Evolutionary conservation across 1,284 basidiomycete genomes (phyloP).

Genomic region (Pascua sp.): DNA sequence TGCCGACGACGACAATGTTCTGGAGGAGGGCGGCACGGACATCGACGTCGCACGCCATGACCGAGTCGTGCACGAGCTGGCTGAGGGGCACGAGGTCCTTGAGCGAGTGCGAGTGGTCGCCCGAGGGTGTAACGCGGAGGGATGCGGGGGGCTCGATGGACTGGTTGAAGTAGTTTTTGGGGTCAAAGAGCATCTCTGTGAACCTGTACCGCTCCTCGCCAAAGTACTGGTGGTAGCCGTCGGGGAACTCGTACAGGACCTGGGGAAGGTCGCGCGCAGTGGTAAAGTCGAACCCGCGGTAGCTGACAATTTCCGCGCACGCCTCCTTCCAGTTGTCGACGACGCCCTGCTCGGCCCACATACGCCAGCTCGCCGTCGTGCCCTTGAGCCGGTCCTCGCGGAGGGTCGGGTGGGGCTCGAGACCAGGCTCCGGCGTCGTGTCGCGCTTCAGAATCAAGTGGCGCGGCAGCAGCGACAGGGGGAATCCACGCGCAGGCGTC

Average conservation of each 20-base stretch:
- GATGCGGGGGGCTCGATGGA: slow-evolving; percentile 35
- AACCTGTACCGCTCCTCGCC: slow-evolving; percentile 76
- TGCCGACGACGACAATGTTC: slow-evolving; percentile 93
- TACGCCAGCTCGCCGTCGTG: slow-evolving; percentile 73
- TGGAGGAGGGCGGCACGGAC: slow-evolving; percentile 81
- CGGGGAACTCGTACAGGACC: slow-evolving; percentile 83
- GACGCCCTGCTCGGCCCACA: slow-evolving; percentile 78
- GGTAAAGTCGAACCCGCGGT: slow-evolving; percentile 35
- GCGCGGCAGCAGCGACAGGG: slow-evolving; percentile 58
- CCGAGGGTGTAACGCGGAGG: slow-evolving; percentile 35
- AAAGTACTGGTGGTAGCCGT: slow-evolving; percentile 84
- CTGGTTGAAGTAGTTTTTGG: slow-evolving; percentile 65
- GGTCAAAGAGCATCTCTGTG: slow-evolving; percentile 86
- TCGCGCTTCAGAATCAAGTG: slow-evolving; percentile 79
- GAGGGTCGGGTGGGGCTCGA: slow-evolving; percentile 65
- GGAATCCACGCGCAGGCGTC: slow-evolving; percentile 31
- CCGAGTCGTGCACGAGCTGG: slow-evolving; percentile 70
- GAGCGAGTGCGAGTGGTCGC: slow-evolving; percentile 62
- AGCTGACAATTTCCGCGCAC: slow-evolving; percentile 65
- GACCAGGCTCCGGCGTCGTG: slow-evolving; percentile 58
- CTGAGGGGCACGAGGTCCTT: slow-evolving; percentile 60
- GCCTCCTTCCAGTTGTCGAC: slow-evolving; percentile 93
- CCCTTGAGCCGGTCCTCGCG: slow-evolving; percentile 69
- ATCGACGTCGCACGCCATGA: slow-evolving; percentile 86
- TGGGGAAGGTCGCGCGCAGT: slow-evolving; percentile 36